Evolutionary conservation across 345 rosid species (phyloP), one percentile per base, ranked within the genome.

Genomic region (Cardamine resedifolia): DNA sequence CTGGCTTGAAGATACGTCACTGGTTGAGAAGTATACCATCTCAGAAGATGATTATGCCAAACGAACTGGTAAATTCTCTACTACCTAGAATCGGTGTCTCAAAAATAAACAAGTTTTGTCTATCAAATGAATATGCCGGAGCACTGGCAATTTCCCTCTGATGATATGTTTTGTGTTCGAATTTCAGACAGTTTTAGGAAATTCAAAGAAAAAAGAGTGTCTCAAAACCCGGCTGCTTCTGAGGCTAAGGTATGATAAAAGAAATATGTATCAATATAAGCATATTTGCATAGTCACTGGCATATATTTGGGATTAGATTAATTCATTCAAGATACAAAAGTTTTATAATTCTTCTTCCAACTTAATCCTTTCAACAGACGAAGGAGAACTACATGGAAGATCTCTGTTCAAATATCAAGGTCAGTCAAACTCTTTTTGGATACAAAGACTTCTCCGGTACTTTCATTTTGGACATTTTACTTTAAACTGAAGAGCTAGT

Each of bases 1-100:
- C 5, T 91, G 96, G 96, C 87, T 94, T 23, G 98, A 94, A 73
- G 97, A 94, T 73, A 91, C 96, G 19, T 91, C 98, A 27, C 57
- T 88, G 48, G 97, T 94, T 64, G 90, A 91, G 79, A 94, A 88
- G 80, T 94, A 88, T 81, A 64, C 70, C 0, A 94, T 94, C 24
- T 91, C 97, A 34, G 98, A 94, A 19, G 96, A 91, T 58, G 92
- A 85, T 24, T 94, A 89, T 68, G 79, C 77, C 14, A 91, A 94
- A 70, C 95, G 82, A 10, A 82, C 78, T 55, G 88, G 97, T 89
- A 71, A 24, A 0, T 15, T 58, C 1, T 30, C 19, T 50, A 33
- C 5, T 64, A 7, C 50, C 4, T 69, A 0, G 23, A 26, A 27
- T 36, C 5, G 0, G 24, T 62, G 34, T 56, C 30, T 62, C 16